phyloP scores from a whole-genome alignment of 73 alveolate species.

The Halteria grandinella region DNA sequence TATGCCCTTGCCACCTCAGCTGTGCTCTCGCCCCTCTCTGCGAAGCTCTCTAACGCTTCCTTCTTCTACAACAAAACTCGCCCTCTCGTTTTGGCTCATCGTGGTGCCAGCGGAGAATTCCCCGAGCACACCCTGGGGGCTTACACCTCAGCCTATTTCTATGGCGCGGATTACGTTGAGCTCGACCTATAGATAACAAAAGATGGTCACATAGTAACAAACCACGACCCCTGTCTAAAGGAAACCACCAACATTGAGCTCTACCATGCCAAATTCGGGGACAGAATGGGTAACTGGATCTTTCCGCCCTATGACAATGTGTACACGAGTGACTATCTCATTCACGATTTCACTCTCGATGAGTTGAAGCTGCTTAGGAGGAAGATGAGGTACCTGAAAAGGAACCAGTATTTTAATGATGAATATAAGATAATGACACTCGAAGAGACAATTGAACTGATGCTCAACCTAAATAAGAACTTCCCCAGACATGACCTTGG shows the following conservation, averaged over 20 bases:
- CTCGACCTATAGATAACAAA: constrained; percentile 57
- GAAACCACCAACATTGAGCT: constrained; percentile 56
- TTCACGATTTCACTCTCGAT: constrained; percentile 55
- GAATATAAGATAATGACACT: constrained; percentile 32
- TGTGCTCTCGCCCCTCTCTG: too few relatives aligned
- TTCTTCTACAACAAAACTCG: constrained; percentile 25
- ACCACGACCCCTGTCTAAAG: constrained; percentile 59
- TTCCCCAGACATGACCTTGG: constrained; percentile 11
- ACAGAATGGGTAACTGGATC: constrained; percentile 6
- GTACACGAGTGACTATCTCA: constrained; percentile 50
- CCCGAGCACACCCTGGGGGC: constrained; percentile 65
- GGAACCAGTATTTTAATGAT: constrained; percentile 40
- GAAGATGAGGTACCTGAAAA: constrained; percentile 29
- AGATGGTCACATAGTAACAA: constrained; percentile 41
- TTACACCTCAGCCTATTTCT: constrained; percentile 44
- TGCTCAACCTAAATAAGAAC: constrained; percentile 22
- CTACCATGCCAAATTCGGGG: constrained; percentile 26
- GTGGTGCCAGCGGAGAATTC: constrained; percentile 56
- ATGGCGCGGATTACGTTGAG: constrained; percentile 66
- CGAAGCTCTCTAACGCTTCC: constrained; percentile 24
- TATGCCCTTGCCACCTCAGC: too few relatives aligned
- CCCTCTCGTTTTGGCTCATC: constrained; percentile 61
- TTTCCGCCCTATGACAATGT: constrained; percentile 4
- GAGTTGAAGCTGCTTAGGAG: constrained; percentile 54
- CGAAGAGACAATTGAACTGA: constrained; percentile 48